Conservation (phyloP, 2,329 filamentous ascomycete species). For the Epichloe amarillans region DNA sequence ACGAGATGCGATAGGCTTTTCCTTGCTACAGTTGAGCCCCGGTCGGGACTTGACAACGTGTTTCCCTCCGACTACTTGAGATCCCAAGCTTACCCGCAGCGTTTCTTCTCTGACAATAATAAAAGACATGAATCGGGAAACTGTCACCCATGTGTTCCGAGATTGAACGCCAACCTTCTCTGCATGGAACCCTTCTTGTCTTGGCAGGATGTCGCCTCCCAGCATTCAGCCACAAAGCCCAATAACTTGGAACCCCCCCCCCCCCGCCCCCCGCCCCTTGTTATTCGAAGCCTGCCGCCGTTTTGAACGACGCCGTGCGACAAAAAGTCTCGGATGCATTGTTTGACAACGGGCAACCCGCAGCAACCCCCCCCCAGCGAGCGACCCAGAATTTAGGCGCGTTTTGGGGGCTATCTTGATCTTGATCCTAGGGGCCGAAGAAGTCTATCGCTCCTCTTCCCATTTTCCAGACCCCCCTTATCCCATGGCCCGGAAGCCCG, state of each 20-base stretch:
- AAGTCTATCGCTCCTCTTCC: not conserved
- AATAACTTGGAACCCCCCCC: not conserved
- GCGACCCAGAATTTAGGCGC: not conserved
- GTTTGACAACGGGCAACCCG: not conserved
- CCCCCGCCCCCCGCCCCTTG: not conserved
- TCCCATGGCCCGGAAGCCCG: too few relatives aligned
- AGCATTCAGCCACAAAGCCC: not conserved
- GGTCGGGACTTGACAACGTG: too few relatives aligned
- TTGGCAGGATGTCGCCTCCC: conserved; percentile 1
- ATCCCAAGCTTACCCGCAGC: too few relatives aligned
- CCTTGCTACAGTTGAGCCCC: too few relatives aligned
- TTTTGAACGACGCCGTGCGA: not conserved
- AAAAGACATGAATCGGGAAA: too few relatives aligned
- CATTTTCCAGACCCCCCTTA: not conserved
- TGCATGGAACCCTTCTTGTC: not conserved
- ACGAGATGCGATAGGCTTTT: too few relatives aligned
- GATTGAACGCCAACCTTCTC: too few relatives aligned
- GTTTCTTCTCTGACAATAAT: too few relatives aligned
- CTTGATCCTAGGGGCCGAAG: not conserved
- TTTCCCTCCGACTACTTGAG: too few relatives aligned
- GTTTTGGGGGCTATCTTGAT: not conserved
- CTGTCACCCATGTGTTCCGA: too few relatives aligned
- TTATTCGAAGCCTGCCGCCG: not conserved
- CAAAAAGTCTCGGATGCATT: not conserved
- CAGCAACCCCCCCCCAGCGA: not conserved